These are phyloP conservation scores for Neofusicoccum sp. DNA, from an alignment of 2,329 filamentous ascomycete species.

Conservation along the genomic window DNA sequence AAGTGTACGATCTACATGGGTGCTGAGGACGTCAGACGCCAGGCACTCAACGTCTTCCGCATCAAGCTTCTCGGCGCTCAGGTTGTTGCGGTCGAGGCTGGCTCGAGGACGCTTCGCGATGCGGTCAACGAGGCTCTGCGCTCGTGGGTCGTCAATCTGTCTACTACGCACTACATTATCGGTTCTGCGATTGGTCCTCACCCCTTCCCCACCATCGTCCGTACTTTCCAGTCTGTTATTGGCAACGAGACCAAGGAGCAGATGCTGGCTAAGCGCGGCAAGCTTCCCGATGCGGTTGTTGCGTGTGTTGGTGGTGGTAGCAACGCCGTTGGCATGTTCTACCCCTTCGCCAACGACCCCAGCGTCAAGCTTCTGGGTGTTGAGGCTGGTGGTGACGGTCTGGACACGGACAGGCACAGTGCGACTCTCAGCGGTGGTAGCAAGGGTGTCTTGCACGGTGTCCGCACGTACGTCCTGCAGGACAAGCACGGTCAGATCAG, in stretches of 20 bases:
- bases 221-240: conserved; percentile 96
- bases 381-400: conserved; percentile 89
- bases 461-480: conserved; percentile 93
- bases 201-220: conserved; percentile 95
- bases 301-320: conserved; percentile 94
- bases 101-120: conserved; percentile 63
- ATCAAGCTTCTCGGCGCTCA: conserved; percentile 94
- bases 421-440: conserved; percentile 83
- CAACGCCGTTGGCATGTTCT: conserved; percentile 98
- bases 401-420: conserved; percentile 81
- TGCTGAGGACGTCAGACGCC: conserved; percentile 91
- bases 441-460: conserved; percentile 93
- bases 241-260: conserved; percentile 92
- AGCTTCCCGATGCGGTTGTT: conserved; percentile 92
- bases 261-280: conserved; percentile 78
- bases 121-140: conserved; percentile 93
- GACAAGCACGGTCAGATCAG: conserved; percentile 88
- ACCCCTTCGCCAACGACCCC: conserved; percentile 83
- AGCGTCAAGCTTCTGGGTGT: conserved; percentile 88
- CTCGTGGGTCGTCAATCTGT: conserved; percentile 88
- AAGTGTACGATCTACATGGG: conserved; percentile 98
- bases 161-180: conserved; percentile 97
- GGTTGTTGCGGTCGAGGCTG: conserved; percentile 89
- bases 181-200: conserved; percentile 96
- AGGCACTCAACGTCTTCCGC: conserved; percentile 96